Evolutionary conservation across 2,329 filamentous ascomycete species (phyloP).

Genomic region (Xylaria hypoxylon): DNA sequence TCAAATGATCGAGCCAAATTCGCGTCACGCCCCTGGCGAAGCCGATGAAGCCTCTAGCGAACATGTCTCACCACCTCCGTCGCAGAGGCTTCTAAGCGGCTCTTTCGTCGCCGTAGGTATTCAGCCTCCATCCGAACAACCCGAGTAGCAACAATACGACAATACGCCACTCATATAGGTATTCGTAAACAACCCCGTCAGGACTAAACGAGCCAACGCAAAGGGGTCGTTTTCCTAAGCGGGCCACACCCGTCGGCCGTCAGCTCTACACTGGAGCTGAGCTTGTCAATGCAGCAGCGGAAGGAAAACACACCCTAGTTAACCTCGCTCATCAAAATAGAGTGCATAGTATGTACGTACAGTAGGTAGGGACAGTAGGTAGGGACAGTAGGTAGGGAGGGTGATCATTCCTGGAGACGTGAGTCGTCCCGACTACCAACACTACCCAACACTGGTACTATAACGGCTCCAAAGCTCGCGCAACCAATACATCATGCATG

Average conservation of each 20-base stretch:
- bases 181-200: constrained; percentile 26
- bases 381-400: not conserved
- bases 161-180: constrained; percentile 35
- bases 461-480: constrained; percentile 21
- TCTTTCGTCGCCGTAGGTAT: constrained; percentile 3
- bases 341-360: not conserved
- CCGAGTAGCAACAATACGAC: constrained; percentile 26
- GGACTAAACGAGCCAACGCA: constrained; percentile 20
- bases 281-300: constrained; percentile 29
- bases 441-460: constrained; percentile 19
- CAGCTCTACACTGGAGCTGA: constrained; percentile 31
- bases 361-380: no score
- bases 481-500: constrained; percentile 23
- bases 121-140: constrained; percentile 32
- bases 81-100: constrained; percentile 1
- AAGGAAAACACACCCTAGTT: constrained; percentile 28
- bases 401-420: not conserved
- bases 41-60: constrained; percentile 13
- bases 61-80: constrained; percentile 23
- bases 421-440: constrained; percentile 5
- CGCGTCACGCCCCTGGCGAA: constrained; percentile 21
- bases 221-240: constrained; percentile 19
- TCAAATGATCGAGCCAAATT: constrained; percentile 27
- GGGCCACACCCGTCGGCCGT: constrained; percentile 19
- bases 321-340: constrained; percentile 14